Conservation (phyloP, 2,329 filamentous ascomycete genomes). For the Monilinia polystroma region DNA sequence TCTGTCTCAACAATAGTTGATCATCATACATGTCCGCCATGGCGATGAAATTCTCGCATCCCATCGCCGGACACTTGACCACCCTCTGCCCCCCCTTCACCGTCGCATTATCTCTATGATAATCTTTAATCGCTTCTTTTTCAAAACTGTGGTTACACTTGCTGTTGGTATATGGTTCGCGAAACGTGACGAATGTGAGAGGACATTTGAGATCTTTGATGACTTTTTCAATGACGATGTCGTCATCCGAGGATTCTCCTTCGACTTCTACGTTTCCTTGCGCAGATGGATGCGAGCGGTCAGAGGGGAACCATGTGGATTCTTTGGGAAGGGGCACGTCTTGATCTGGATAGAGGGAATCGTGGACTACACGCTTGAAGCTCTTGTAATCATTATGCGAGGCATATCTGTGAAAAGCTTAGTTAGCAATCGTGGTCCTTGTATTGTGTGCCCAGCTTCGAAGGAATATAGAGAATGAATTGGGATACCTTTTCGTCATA, state of each 20-base stretch:
- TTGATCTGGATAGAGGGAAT: constrained; percentile 54
- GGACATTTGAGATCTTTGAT: constrained; percentile 68
- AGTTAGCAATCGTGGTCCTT: constrained; percentile 16
- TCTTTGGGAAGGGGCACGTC: constrained; percentile 52
- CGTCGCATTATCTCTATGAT: constrained; percentile 26
- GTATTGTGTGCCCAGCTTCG: neutral
- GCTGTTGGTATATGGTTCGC: constrained; percentile 63
- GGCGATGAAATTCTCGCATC: constrained; percentile 57
- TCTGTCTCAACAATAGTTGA: constrained; percentile 55
- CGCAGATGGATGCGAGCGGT: neutral
- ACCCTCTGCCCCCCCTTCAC: constrained; percentile 18
- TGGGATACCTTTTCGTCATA: constrained; percentile 44
- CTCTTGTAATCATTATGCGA: constrained; percentile 58
- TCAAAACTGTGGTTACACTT: constrained; percentile 75
- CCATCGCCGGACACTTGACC: constrained; percentile 62
- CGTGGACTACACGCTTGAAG: constrained; percentile 62
- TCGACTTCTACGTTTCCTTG: neutral
- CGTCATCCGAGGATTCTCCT: constrained; percentile 56
- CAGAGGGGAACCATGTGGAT: constrained; percentile 59
- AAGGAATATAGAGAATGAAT: neutral
- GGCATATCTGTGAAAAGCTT: constrained; percentile 48
- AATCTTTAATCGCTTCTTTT: constrained; percentile 60
- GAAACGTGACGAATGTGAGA: constrained; percentile 62
- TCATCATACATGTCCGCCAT: constrained; percentile 57
- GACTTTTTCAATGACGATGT: constrained; percentile 64